Base-by-base conservation (phyloP, 1,284 basidiomycete genomes). In the Pholiota adiposa region DNA sequence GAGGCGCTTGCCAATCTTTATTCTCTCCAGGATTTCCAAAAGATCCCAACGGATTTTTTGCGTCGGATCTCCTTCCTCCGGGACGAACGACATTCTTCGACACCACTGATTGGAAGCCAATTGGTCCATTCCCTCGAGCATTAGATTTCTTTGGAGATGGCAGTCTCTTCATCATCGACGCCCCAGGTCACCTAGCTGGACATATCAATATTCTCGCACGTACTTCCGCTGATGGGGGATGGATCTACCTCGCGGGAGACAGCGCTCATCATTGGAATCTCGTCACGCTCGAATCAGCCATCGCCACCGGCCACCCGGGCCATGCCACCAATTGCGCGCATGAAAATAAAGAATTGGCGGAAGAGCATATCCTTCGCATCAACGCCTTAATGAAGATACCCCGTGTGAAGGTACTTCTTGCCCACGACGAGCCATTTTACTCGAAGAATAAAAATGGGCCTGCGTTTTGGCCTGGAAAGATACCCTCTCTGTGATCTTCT, bases 211-310 rank as follows among this genome's bases (percentile, higher is more conserved):
- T 82, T 21, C 77, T 87, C 18, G 82, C 75, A 21, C 81, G 86
- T 44, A 87, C 85, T 25, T 84, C 83, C 4, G 43, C 75, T 9
- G 78, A 83, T 49, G 84, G 84, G 5, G 78, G 72, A 3, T 87
- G 85, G 86, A 71, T 86, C n/a, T 83, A 79, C 62, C 75, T 87
- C 25, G 84, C 75, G 1, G 83, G 79, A 0, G 85, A 87, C 67
- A 80, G 79, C 52, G 83, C 79, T 7, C 86, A 87, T 66, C 79
- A 85, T 68, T 77, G 78, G 75, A 73, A 79, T 19, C 70, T 86
- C 50, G 64, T 87, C 48, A 79, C 74, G 1, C 82, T 81, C 9
- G 75, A 81, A 63, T 74, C 74, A 18, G 62, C 74, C 2, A 76
- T 86, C 41, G 77, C 79, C 16, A 67, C 70, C 54, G 64, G 66